Percentiles rank a stretch among this genome's conserved stretches.
These are phyloP conservation scores for Sphenostylis stenocarpa DNA, from an alignment of 306 rosid genomes.

Conservation along the genomic window DNA sequence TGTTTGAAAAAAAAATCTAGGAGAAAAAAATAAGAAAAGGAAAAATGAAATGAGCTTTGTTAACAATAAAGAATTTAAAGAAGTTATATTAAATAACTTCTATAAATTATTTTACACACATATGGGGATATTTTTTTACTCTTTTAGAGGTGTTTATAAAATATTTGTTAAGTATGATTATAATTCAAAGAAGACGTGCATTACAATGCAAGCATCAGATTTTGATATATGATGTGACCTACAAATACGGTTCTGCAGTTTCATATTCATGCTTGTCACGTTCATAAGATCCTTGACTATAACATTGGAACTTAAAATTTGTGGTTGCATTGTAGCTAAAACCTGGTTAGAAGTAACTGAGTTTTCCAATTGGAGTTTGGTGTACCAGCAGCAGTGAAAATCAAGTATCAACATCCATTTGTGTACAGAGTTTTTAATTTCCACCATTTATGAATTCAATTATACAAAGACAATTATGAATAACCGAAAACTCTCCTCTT, in stretches of 20 bases:
- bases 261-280: conserved; percentile 38
- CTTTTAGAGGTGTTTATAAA: too few relatives aligned
- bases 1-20: too few relatives aligned
- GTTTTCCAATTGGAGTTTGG: conserved; percentile 39
- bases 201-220: conserved; percentile 10
- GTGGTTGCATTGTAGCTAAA: conserved; percentile 5
- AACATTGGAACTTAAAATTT: conserved; percentile 21
- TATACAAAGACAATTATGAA: conserved; percentile 37
- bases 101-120: too few relatives aligned
- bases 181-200: not conserved
- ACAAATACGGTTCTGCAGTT: not conserved
- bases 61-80: too few relatives aligned
- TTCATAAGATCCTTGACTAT: conserved; percentile 28
- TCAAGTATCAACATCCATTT: conserved; percentile 37
- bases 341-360: conserved; percentile 39
- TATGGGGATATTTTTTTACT: too few relatives aligned
- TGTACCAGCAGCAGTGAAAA: conserved; percentile 52
- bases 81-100: too few relatives aligned
- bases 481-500: conserved; percentile 32
- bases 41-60: too few relatives aligned
- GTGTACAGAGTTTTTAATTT: conserved; percentile 32
- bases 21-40: too few relatives aligned
- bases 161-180: too few relatives aligned
- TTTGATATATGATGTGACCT: conserved; percentile 11
- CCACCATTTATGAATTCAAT: conserved; percentile 28